Base-by-base conservation (phyloP, 2,329 filamentous ascomycete genomes). In the Elsinoe necatrix region DNA sequence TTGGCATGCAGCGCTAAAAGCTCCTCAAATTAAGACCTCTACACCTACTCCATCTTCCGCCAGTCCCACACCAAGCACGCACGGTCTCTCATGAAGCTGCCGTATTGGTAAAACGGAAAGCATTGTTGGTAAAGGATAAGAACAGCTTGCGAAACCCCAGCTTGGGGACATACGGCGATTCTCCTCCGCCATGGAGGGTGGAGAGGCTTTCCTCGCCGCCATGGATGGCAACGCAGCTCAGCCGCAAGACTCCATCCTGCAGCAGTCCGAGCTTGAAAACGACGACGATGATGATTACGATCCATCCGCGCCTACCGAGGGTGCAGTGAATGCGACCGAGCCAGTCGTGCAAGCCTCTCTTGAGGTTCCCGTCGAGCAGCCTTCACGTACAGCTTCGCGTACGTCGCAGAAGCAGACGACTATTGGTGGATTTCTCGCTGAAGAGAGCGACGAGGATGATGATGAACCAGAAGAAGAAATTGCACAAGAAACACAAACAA, bases 341-440 rank as follows among this genome's bases (percentile, higher is more conserved):
- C 34, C 34, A 25, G 50, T 37, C 54, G 39, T 35, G 21, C 61
- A 51, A 52, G 57, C 59, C 47, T 54, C 61, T 29, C 23, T 43
- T 8, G 45, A 56, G n/a, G 18, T 29, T 14, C 58, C 60, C 71
- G 76, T 75, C 70, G 77, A 72, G 65, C 74, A 75, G 66, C 76
- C 77, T 65, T 61, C 72, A 70, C 60, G 73, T 69, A 57, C 71
- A 63, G 59, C 69, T 67, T 63, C 78, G 57, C 59, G 63, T 60
- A 63, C 68, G 58, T 64, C 69, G 64, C 70, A 72, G 62, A 75
- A 76, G 66, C 71, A 77, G 65, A 77, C 75, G 65, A 80, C 75
- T 60, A 77, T 79, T 65, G 80, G 79, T 68, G 81, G 80, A 63
- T 83, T 83, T 74, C 77, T 82, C 70, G 76, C 80, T 68, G 81